These are phyloP conservation scores for Biancaea sappan DNA, from an alignment of 306 rosid genomes.

Conservation along the genomic window DNA sequence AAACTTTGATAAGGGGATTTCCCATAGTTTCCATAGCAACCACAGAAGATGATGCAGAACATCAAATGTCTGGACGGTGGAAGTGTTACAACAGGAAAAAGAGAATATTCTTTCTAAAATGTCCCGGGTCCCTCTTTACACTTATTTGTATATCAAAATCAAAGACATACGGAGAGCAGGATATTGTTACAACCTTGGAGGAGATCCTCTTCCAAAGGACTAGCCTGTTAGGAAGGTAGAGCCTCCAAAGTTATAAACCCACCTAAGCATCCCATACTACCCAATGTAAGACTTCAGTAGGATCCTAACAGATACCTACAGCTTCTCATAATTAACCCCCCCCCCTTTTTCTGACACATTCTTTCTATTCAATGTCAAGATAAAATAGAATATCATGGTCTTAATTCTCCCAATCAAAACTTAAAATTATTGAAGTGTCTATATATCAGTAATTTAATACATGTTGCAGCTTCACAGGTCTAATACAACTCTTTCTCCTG, in stretches of 20 bases:
- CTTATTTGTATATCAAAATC: neutral
- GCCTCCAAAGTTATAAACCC: too few species aligned
- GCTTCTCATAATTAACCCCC: neutral
- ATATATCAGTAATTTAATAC: neutral
- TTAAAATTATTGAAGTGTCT: neutral
- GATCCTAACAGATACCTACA: neutral
- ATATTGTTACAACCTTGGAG: too few species aligned
- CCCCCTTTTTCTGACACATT: neutral
- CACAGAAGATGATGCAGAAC: neutral
- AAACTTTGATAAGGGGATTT: neutral
- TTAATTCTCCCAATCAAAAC: neutral
- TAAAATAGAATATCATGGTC: neutral
- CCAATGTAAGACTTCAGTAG: too few species aligned
- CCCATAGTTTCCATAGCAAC: neutral
- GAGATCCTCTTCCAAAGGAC: too few species aligned
- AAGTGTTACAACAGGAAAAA: neutral
- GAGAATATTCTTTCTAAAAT: neutral
- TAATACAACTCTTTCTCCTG: neutral
- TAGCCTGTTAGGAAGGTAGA: too few species aligned
- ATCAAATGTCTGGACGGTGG: neutral
- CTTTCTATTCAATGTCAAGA: neutral
- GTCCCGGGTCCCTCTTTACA: neutral
- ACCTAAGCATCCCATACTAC: too few species aligned
- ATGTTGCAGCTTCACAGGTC: neutral
- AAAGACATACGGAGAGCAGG: neutral